Percentiles rank a stretch among this genome's conserved stretches.
Evolutionary conservation across 371 early-diverging fungal genomes (phyloP).

Genomic region (Encephalitozoon hellem): DNA sequence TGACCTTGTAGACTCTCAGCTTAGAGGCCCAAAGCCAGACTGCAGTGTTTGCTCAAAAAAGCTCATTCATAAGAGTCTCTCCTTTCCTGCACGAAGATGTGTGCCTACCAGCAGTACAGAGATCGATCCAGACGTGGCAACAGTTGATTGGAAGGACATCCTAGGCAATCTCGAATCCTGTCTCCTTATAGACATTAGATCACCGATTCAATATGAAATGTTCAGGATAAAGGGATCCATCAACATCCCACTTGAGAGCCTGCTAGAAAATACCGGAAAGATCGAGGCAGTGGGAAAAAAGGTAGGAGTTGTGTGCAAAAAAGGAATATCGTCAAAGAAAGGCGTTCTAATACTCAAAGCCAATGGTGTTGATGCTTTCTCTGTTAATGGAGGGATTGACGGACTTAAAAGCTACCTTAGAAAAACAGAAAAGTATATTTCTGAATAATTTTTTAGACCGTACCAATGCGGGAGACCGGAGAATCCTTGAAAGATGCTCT

Average conservation of each 20-base stretch:
- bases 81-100: neutral
- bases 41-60: neutral
- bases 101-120: neutral
- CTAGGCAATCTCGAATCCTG: conserved; percentile 18
- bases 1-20: neutral
- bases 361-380: conserved; percentile 16
- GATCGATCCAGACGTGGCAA: neutral
- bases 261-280: neutral
- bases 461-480: neutral
- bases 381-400: conserved; percentile 41
- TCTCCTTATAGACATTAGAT: conserved; percentile 46
- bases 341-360: neutral
- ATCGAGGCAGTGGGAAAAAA: conserved; percentile 2
- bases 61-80: neutral
- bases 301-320: conserved; percentile 39
- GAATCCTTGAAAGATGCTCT: conserved; percentile 3
- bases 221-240: conserved; percentile 38
- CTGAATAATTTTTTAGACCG: neutral
- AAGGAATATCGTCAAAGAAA: conserved; percentile 44
- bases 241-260: conserved; percentile 31
- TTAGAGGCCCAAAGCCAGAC: neutral
- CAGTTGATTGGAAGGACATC: conserved; percentile 31
- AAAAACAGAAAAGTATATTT: neutral
- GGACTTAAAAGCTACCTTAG: conserved; percentile 25
- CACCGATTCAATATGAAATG: conserved; percentile 26